Base-by-base conservation (phyloP, 1,139 yeast species). In the Saccharomyces hybrid region DNA sequence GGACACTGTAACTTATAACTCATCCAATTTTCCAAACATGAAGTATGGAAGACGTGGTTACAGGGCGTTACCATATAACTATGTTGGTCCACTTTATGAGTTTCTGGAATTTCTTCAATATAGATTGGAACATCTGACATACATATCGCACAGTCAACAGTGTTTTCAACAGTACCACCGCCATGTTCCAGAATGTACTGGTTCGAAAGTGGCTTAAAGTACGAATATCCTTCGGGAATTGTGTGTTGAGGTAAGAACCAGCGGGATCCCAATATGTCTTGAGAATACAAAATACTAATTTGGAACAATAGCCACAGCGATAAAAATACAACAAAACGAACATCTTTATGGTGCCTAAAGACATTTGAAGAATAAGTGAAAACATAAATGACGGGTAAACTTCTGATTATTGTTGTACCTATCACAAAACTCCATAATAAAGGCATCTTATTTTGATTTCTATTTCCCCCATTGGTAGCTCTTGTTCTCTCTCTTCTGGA, bases 1-100 rank as follows among this genome's bases (percentile, higher is more conserved):
- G 98, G 98, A 71, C 98, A 91, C 65, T 90, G 96, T 52, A 91
- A 72, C 64, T 91, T 87, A 64, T 89, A 86, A 69, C 86, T 81
- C 96, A 91, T 89, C 98, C 98, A 91, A 61, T 80, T 83, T 66
- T 88, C 96, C 62, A 91, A 74, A 72, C 98, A 91, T 42, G 81
- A 84, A 0, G 88, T 79, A 66, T 91, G 98, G 78, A 90, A 91
- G 8, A 89, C 83, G 69, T 91, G 98, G 53, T 83, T 78, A 68
- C 98, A 91, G 0, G 98, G 97, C 0, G 98, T 89, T 1, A 90
- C 83, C 97, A 91, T 89, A 64, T 87, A 89, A 42, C 74, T 72
- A 56, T 65, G 62, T 28, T 62, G 58, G 51, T 65, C 68, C 3
- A 63, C 63, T 27, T 57, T 61, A 58, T 62, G 69, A 7, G 67